A percentile compares a stretch with the other conserved stretches of the same genome.
phyloP scores from a whole-genome alignment of 257 asterid genomes.

The Solanum sitiens region DNA sequence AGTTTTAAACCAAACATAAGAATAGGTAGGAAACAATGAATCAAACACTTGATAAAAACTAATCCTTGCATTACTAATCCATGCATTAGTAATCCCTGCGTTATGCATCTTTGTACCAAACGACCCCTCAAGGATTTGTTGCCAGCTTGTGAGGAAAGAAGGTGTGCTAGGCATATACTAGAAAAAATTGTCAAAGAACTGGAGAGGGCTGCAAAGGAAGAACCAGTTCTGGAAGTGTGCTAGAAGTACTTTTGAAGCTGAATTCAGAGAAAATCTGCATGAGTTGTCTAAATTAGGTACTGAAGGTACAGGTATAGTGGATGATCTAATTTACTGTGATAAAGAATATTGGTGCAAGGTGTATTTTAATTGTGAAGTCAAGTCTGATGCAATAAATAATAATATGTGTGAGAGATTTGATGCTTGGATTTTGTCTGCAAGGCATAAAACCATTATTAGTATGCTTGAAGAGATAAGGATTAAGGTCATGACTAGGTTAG shows the following conservation, averaged over 20 bases:
- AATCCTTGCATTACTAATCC: no score
- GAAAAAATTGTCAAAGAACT: neutral
- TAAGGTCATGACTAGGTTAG: neutral
- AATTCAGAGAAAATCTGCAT: neutral
- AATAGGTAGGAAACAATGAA: no score
- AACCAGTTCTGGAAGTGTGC: neutral
- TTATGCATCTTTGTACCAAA: no score
- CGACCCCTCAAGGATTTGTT: neutral
- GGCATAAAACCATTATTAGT: neutral
- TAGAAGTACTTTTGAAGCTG: neutral
- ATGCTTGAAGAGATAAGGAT: neutral
- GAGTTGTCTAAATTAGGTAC: neutral
- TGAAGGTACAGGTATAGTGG: neutral
- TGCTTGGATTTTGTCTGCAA: neutral
- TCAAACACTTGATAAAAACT: no score
- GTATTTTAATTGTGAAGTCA: neutral
- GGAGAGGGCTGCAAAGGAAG: neutral
- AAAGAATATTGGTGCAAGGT: neutral
- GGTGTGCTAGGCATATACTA: neutral
- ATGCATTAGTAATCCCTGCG: no score
- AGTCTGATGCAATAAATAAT: neutral
- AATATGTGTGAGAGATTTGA: neutral
- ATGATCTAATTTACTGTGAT: neutral
- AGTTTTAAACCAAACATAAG: no score
- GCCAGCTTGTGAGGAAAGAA: neutral